A percentile compares a stretch with the other conserved stretches of the same genome.
phyloP scores from a whole-genome alignment of 495 filamentous ascomycete species.

The Hypoxylon lienhwacheense region DNA sequence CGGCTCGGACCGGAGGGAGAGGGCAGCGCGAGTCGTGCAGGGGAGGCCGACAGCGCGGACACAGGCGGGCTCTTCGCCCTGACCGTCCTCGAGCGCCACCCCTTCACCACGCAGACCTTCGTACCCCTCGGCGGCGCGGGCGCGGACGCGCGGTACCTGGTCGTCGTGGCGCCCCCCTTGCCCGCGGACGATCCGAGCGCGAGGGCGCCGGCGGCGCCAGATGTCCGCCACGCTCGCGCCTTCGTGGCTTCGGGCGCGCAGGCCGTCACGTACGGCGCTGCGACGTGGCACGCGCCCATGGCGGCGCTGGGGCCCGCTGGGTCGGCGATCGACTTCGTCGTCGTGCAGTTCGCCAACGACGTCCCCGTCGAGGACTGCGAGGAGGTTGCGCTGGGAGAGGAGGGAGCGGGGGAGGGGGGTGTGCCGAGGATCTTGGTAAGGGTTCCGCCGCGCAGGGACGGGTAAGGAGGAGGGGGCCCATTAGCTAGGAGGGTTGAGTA shows the following conservation, averaged over 20 bases:
- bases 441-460: neutral
- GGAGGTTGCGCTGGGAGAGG: slow-evolving; percentile 61
- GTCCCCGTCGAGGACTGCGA: slow-evolving; percentile 86
- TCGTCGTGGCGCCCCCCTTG: slow-evolving; percentile 79
- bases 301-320: slow-evolving; percentile 71
- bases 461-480: slow-evolving; percentile 10
- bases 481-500: neutral
- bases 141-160: slow-evolving; percentile 66
- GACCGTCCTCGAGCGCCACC: slow-evolving; percentile 84
- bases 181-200: slow-evolving; percentile 16
- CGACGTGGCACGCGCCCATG: slow-evolving; percentile 99
- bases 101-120: slow-evolving; percentile 92
- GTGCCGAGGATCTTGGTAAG: slow-evolving; percentile 8
- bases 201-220: slow-evolving; percentile 60
- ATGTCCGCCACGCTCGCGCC: slow-evolving; percentile 68
- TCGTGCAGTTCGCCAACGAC: slow-evolving; percentile 86
- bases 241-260: slow-evolving; percentile 79
- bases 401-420: slow-evolving; percentile 30
- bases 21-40: neutral
- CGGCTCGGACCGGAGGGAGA: slow-evolving; percentile 19
- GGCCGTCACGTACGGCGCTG: slow-evolving; percentile 87
- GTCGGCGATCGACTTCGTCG: slow-evolving; percentile 74
- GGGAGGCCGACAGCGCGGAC: neutral
- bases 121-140: slow-evolving; percentile 67
- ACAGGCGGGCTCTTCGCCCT: slow-evolving; percentile 62